Evolutionary conservation across 305 asterid genomes (phyloP), one percentile per base, ranked within the genome.

Genomic region (Stenogyne calaminthoides): DNA sequence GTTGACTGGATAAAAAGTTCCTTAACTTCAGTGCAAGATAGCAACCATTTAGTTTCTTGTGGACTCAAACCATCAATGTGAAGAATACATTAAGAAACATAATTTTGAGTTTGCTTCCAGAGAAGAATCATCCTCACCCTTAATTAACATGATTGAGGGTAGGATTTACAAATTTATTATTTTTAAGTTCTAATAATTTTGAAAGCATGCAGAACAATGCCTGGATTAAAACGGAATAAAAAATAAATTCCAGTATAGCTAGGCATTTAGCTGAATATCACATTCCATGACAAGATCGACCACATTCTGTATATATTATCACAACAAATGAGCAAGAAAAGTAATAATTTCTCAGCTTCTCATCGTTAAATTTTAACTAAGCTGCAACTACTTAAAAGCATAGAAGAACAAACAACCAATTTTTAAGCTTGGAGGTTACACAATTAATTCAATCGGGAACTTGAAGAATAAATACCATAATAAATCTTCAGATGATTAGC

Each of bases 401-500:
- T 14, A 18, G 12, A 27, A 27, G 56, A 44, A 40, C n/a, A n/a
- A n/a, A n/a, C n/a, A n/a, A n/a, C n/a, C n/a, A n/a, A n/a, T n/a
- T n/a, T n/a, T 32, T 32, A 32, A 27, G 36, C 36, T 4, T 32
- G 1, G 36, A 32, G 32, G 32, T 27, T 27, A 27, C 32, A 27
- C 2, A 27, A 27, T 27, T 27, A 27, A 32, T 32, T 5, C 36
- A 4, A 4, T n/a, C 1, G 1, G 36, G 36, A 32, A 32, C 7
- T 4, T 32, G 42, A 0, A n/a, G 69, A 67, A 15, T 11, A 55
- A 39, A 39, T 7, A 90, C 99, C 91, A 29, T 94, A 94, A 42
- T 94, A 94, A 71, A 79, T 68, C 78, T 84, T 88, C 84, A 93
- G 93, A 82, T 87, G 89, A 81, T 92, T 79, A 40, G 82, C 69